These are phyloP conservation scores for Blastocystis sp. DNA, from an alignment of 352 stramenopile species.

Conservation along the genomic window DNA sequence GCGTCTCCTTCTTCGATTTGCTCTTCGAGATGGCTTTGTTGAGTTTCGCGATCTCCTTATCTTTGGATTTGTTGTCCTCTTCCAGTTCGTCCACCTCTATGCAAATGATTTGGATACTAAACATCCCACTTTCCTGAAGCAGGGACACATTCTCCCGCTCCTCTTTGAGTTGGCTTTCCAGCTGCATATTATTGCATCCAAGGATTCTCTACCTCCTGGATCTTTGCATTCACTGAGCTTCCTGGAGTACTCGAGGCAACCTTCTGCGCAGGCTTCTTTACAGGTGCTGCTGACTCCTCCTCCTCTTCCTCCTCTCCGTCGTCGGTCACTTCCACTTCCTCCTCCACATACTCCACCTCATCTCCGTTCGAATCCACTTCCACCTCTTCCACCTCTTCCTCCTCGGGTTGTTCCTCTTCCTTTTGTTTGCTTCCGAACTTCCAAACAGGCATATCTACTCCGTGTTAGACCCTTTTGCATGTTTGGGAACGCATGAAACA, in stretches of 20 bases:
- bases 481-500: background rate
- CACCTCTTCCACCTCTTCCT: constrained; percentile 29
- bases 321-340: constrained; percentile 38
- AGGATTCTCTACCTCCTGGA: background rate
- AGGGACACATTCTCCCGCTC: background rate
- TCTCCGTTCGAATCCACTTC: constrained; percentile 33
- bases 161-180: background rate
- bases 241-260: background rate
- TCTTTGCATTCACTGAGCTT: background rate
- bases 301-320: background rate
- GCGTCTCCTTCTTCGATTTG: constrained; percentile 55
- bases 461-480: background rate
- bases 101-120: background rate
- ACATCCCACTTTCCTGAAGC: background rate
- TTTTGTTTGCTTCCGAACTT: constrained; percentile 55
- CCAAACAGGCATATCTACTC: constrained; percentile 15
- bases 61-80: background rate
- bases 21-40: constrained; percentile 36
- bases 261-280: background rate
- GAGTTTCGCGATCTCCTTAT: constrained; percentile 46
- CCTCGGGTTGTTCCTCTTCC: background rate
- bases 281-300: background rate
- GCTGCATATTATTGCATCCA: background rate
- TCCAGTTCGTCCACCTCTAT: constrained; percentile 19
- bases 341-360: constrained; percentile 46